Conservation (phyloP, 129 eudicot species). For the Lactuca sativa region DNA sequence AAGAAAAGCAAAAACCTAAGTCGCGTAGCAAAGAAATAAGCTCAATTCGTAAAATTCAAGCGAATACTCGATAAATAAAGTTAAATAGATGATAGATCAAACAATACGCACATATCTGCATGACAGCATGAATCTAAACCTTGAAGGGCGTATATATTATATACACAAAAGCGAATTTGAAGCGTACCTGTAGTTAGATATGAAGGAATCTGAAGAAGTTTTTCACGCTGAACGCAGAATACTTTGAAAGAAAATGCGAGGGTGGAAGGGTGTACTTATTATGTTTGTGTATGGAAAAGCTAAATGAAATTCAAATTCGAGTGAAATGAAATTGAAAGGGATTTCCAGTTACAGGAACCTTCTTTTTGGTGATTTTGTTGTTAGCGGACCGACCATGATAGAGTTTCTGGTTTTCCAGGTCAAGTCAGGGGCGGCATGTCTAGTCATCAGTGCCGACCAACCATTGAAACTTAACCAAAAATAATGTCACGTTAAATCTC, state of each 20-base stretch:
- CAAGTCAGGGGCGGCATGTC: background rate
- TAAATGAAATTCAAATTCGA: slow-evolving; percentile 27
- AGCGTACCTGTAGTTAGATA: slow-evolving; percentile 16
- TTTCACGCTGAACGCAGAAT: background rate
- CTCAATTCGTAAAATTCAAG: background rate
- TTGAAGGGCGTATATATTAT: background rate
- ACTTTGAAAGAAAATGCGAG: background rate
- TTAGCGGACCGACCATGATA: slow-evolving; percentile 1
- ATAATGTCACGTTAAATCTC: background rate
- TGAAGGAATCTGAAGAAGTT: background rate
- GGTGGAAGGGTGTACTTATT: background rate
- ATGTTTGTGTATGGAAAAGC: background rate
- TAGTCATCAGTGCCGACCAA: slow-evolving; percentile 1
- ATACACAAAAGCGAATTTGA: background rate
- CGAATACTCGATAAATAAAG: background rate
- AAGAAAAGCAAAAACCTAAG: background rate
- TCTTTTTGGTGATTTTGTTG: background rate
- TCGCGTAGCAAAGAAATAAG: background rate
- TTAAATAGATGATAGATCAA: background rate
- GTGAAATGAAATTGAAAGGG: slow-evolving; percentile 21
- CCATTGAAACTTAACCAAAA: background rate
- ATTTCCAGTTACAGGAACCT: background rate
- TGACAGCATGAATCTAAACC: background rate
- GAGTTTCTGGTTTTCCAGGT: slow-evolving; percentile 5
- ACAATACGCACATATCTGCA: background rate